Base-by-base conservation (phyloP, 768 basidiomycete genomes). In the Chalciporus sphaerocephalus region DNA sequence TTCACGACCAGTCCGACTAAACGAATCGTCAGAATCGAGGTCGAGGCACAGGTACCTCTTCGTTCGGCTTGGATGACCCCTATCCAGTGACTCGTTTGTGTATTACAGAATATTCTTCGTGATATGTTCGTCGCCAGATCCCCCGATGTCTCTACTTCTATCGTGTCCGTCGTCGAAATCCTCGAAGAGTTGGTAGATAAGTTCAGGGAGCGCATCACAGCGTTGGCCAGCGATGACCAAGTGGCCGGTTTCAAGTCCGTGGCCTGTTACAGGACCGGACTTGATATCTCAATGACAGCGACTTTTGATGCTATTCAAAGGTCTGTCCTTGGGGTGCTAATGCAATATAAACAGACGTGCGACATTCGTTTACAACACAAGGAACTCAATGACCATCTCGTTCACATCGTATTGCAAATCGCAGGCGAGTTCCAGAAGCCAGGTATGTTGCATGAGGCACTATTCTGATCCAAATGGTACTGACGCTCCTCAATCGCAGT, bases 171-270 rank as follows among this genome's bases (percentile, higher is more conserved):
- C 32, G 34, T 55, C 25, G 20, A 9, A 6, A 7, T 52, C 3
- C 42, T 67, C 2, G 51, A 37, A 34, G 36, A 30, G 13, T 74
- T 83, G 54, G 57, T 55, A 30, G 45, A 52, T 0, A 52, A 47
- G 23, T 63, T 87, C 38, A 56, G 52, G 13, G 53, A 59, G 6
- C 59, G 51, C 7, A 66, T 87, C 38, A 54, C 40, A 0, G 47
- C 60, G 0, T 56, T 59, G 43, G 79, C 79, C 2, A 44, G 30
- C 5, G 72, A 83, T 47, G 54, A 65, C 0, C 65, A 70, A 24
- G 82, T 87, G 9, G 85, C 68, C 2, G 79, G 75, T 1, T 86
- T 87, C 74, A 90, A 91, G 61, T 87, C 85, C 9, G 74, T 88
- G 35, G 73, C 80, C 1, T 87, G 86, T 63, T 90, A 91, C 59